Evolutionary conservation across 768 basidiomycete species (phyloP).

Genomic region (Trametes maxima): DNA sequence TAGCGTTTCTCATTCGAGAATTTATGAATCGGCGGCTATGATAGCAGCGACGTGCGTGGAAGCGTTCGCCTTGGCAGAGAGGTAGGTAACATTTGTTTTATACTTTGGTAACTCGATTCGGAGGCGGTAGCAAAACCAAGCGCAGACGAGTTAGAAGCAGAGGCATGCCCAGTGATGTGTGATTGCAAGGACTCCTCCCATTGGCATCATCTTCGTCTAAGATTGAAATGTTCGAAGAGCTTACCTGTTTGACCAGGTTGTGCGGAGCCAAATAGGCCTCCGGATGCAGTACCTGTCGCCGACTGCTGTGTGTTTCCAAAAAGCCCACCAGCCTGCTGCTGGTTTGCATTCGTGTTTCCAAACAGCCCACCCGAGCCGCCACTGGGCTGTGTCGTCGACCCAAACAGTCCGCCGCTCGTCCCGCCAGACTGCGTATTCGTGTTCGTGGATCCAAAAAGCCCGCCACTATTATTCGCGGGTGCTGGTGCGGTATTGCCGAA

Average conservation of each 20-base stretch:
- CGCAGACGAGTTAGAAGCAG: too few relatives aligned
- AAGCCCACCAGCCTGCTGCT: conserved; percentile 23
- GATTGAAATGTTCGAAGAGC: not conserved
- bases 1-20: too few relatives aligned
- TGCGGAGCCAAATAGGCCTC: conserved; percentile 13
- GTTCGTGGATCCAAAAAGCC: conserved; percentile 20
- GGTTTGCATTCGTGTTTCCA: conserved; percentile 28
- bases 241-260: conserved; percentile 22
- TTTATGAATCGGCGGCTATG: too few relatives aligned
- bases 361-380: conserved; percentile 37
- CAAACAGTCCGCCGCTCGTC: conserved; percentile 28
- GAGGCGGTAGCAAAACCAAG: too few relatives aligned
- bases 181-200: not conserved
- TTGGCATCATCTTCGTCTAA: not conserved
- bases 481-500: conserved; percentile 24
- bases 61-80: too few relatives aligned
- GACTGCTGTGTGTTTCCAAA: conserved; percentile 25
- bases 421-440: conserved; percentile 11
- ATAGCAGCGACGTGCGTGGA: too few relatives aligned
- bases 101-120: too few relatives aligned
- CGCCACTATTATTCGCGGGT: conserved; percentile 26
- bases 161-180: not conserved
- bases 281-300: not conserved
- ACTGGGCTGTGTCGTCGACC: conserved; percentile 21
- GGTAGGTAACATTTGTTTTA: too few relatives aligned